Base-by-base conservation (phyloP, 106 monocot species). In the Platanthera zijinensis region DNA sequence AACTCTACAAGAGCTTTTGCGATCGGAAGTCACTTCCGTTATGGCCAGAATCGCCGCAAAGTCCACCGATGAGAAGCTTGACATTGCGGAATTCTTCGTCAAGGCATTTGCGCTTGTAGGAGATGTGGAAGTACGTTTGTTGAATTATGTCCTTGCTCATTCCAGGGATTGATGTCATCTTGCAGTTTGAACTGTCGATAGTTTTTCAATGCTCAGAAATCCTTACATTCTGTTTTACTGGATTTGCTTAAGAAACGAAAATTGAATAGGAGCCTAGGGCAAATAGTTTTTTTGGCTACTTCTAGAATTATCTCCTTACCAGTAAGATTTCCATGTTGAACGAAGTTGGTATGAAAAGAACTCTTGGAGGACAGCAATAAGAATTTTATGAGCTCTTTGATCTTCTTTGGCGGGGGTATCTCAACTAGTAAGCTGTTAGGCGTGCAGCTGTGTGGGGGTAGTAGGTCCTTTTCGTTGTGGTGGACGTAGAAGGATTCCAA, bases 61-160 rank as follows among this genome's bases (percentile, higher is more conserved):
- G 48, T 46, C 52, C 45, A 53, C 21, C 17, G 78, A 85, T 62
- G 74, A 59, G 83, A 92, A 85, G 76, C 89, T 97, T 19, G 46
- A 14, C 14, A 51, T 80, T 48, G 88, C 86, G 25, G 87, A 97
- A 15, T 97, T 97, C 82, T 91, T 97, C 52, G 86, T 92, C 17
- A 70, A 75, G 66, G 94, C 97, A 5, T 93, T 97, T 73, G 89
- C 91, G 76, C 80, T 93, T 7, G 81, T 86, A 5, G 94, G 94
- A 46, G 91, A 97, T 21, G 84, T 82, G n/a, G 93, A 94, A 78
- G 97, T 92, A 72, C 81, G 81, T 28, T 11, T 57, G 45, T 8
- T 5, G 22, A 13, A 4, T 59, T 9, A 47, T 21, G 22, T 76
- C 57, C n/a, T 51, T 28, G 57, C 22, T 32, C 25, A 69, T 69